Conservation (phyloP, 2,329 filamentous ascomycete genomes). For the Kalaharituber pfeilii region DNA sequence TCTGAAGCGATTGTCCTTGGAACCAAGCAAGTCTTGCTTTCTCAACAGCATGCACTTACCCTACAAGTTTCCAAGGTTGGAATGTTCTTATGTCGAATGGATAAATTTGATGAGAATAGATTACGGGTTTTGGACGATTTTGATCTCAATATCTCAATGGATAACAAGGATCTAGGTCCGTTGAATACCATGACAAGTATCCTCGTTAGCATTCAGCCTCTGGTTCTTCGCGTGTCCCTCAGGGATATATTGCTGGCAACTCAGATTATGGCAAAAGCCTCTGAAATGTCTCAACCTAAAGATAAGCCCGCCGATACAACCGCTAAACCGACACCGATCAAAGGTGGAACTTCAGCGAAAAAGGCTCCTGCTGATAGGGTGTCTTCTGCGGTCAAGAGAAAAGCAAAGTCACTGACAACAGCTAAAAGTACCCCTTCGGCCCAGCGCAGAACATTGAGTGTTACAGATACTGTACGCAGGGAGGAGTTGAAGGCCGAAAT, state of each 20-base stretch:
- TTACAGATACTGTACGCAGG: slow-evolving; percentile 18
- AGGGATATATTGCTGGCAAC: slow-evolving; percentile 87
- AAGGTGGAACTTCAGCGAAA: slow-evolving; percentile 27
- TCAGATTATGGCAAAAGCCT: slow-evolving; percentile 80
- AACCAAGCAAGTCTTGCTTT: slow-evolving; percentile 81
- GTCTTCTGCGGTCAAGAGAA: slow-evolving; percentile 30
- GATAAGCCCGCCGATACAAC: slow-evolving; percentile 29
- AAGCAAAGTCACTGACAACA: slow-evolving; percentile 32
- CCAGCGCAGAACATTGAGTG: neutral
- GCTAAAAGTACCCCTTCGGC: slow-evolving; percentile 17
- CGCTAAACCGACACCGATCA: slow-evolving; percentile 20
- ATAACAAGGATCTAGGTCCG: slow-evolving; percentile 45
- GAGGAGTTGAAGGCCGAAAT: slow-evolving; percentile 77
- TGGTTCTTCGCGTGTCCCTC: slow-evolving; percentile 76
- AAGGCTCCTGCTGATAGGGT: slow-evolving; percentile 29
- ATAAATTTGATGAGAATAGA: slow-evolving; percentile 78
- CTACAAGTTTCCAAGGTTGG: slow-evolving; percentile 86
- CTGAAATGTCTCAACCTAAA: slow-evolving; percentile 53
- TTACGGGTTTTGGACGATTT: slow-evolving; percentile 94
- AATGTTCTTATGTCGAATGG: slow-evolving; percentile 98
- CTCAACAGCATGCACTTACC: slow-evolving; percentile 83
- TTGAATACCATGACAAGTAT: slow-evolving; percentile 55
- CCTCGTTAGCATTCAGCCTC: slow-evolving; percentile 71
- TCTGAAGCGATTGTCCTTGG: slow-evolving; percentile 93
- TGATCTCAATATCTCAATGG: slow-evolving; percentile 75